A percentile compares a stretch with the other conserved stretches of the same genome.
phyloP scores from a whole-genome alignment of 2,329 filamentous ascomycete genomes.

The Aspergillus unguis region DNA sequence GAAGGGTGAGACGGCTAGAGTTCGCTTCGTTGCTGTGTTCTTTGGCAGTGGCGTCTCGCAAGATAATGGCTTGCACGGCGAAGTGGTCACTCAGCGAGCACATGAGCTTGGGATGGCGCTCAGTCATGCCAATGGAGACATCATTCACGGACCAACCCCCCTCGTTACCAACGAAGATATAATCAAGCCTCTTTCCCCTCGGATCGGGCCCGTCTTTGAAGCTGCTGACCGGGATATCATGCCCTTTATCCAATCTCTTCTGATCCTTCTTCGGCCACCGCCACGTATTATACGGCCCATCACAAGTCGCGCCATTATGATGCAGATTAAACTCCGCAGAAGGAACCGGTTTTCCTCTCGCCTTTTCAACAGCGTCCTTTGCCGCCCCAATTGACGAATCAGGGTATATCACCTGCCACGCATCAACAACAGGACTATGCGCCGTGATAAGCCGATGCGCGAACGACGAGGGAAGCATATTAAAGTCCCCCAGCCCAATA shows the following conservation, averaged over 20 bases:
- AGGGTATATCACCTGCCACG: conserved; percentile 81
- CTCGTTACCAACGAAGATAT: conserved; percentile 75
- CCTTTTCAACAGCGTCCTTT: conserved; percentile 63
- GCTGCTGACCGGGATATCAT: conserved; percentile 60
- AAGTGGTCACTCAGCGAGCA: conserved; percentile 96
- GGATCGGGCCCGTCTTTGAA: conserved; percentile 63
- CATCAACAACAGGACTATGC: conserved; percentile 73
- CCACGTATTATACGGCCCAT: conserved; percentile 88
- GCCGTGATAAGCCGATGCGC: conserved; percentile 78
- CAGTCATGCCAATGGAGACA: conserved; percentile 78
- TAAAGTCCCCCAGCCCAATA: conserved; percentile 88
- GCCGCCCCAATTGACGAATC: conserved; percentile 76
- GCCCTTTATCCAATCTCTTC: conserved; percentile 63
- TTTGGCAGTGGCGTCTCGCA: conserved; percentile 33
- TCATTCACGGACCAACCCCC: conserved; percentile 67
- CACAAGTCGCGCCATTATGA: conserved; percentile 83
- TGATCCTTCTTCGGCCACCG: conserved; percentile 73
- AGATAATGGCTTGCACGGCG: conserved; percentile 76
- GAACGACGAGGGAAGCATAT: conserved; percentile 86
- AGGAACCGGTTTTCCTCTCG: conserved; percentile 65
- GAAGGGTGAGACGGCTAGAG: conserved; percentile 32
- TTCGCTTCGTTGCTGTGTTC: neutral
- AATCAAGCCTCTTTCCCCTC: conserved; percentile 83
- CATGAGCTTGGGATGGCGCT: conserved; percentile 72
- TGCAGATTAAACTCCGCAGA: conserved; percentile 72